A percentile compares a stretch with the other conserved stretches of the same genome.
phyloP scores from a whole-genome alignment of 345 rosid genomes.

The Citropsis articulata region DNA sequence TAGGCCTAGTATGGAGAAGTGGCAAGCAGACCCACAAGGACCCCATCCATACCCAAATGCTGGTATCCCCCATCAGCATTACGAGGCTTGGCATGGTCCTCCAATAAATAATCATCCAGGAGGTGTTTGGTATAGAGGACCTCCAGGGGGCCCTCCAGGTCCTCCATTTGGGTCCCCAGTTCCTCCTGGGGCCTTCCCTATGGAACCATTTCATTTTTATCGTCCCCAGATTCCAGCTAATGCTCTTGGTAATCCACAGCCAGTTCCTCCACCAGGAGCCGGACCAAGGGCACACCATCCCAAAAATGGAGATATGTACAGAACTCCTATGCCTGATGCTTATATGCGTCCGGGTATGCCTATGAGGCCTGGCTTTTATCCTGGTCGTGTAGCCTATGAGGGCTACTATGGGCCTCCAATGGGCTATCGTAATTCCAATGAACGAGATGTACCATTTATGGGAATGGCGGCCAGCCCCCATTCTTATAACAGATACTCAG shows the following conservation, averaged over 20 bases:
- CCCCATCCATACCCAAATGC: conserved; percentile 60
- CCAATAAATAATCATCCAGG: conserved; percentile 81
- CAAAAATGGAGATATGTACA: conserved; percentile 65
- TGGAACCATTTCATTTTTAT: conserved; percentile 85
- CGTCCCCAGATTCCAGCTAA: conserved; percentile 61
- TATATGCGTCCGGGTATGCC: conserved; percentile 78
- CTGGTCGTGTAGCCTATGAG: conserved; percentile 73
- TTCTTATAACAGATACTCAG: conserved; percentile 45
- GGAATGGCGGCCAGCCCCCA: conserved; percentile 72
- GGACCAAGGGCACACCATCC: conserved; percentile 79
- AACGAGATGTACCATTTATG: conserved; percentile 68
- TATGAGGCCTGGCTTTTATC: conserved; percentile 81
- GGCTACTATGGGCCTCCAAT: conserved; percentile 81
- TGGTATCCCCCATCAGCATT: conserved; percentile 58
- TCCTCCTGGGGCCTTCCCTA: conserved; percentile 76
- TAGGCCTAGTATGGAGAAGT: conserved; percentile 53
- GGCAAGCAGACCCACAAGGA: conserved; percentile 65
- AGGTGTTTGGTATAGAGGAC: conserved; percentile 91
- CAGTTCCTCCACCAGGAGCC: conserved; percentile 55
- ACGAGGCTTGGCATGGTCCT: conserved; percentile 77
- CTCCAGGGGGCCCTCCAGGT: conserved; percentile 71
- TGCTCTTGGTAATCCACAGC: conserved; percentile 48
- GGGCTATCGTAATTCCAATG: conserved; percentile 65
- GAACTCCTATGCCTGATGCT: conserved; percentile 81
- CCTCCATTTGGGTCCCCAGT: conserved; percentile 75